Conservation (phyloP, 192 early-diverging fungal genomes). For the Coemansia brasiliensis region DNA sequence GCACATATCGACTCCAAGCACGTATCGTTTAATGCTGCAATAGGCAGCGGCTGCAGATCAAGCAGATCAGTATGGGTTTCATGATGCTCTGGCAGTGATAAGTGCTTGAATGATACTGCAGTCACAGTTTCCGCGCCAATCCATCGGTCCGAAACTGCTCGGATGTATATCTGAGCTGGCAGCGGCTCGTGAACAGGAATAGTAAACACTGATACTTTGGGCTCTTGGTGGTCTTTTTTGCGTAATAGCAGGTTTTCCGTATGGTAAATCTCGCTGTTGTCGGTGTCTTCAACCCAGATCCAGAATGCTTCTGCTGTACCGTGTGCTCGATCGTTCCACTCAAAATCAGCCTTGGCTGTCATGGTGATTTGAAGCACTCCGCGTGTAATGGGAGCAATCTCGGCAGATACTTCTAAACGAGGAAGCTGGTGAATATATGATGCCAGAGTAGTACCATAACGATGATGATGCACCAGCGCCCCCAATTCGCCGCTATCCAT, state of each 20-base stretch:
- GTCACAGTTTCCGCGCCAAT: conserved; percentile 83
- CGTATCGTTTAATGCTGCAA: conserved; percentile 79
- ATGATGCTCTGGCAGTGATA: conserved; percentile 85
- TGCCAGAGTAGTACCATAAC: conserved; percentile 74
- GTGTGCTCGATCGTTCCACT: conserved; percentile 93
- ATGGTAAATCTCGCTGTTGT: conserved; percentile 88
- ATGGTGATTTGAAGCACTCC: conserved; percentile 85
- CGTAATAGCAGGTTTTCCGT: conserved; percentile 87
- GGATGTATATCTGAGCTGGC: conserved; percentile 87
- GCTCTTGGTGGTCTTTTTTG: conserved; percentile 65
- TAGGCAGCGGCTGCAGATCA: conserved; percentile 87
- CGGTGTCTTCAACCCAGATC: conserved; percentile 94
- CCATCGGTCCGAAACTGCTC: conserved; percentile 96
- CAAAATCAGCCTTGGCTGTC: conserved; percentile 80
- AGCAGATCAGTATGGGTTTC: conserved; percentile 89
- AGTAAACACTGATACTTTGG: conserved; percentile 76
- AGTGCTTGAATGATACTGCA: conserved; percentile 87
- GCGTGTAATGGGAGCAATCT: conserved; percentile 90
- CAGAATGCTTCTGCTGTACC: conserved; percentile 90
- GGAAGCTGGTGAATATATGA: conserved; percentile 87
- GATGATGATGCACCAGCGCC: conserved; percentile 74
- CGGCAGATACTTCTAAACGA: conserved; percentile 71
- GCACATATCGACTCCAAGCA: conserved; percentile 83
- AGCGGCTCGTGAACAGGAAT: conserved; percentile 91
- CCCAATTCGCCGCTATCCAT: conserved; percentile 87